Conservation (phyloP, 441 rosid genomes). For the Corymbia citriodora region DNA sequence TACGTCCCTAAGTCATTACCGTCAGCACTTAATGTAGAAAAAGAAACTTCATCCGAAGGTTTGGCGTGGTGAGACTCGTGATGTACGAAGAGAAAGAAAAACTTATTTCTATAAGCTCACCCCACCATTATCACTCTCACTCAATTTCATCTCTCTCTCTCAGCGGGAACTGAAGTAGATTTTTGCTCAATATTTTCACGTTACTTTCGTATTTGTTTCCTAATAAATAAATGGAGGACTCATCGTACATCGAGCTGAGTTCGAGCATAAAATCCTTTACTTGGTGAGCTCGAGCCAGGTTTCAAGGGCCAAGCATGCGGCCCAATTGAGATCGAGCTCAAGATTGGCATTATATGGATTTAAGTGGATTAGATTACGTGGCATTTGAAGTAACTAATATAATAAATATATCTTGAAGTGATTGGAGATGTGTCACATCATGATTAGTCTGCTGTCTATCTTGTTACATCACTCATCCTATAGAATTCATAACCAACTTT, state of each 20-base stretch:
- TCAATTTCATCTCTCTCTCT: neutral
- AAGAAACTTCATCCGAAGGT: neutral
- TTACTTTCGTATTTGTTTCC: neutral
- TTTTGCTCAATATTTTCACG: neutral
- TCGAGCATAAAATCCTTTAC: neutral
- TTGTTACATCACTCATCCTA: neutral
- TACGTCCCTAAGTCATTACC: neutral
- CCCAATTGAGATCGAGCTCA: neutral
- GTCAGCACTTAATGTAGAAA: neutral
- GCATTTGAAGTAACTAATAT: neutral
- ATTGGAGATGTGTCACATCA: neutral
- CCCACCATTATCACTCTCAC: neutral
- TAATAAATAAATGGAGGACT: neutral
- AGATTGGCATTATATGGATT: neutral
- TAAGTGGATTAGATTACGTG: neutral
- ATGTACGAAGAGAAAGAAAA: neutral
- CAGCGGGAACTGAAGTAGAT: neutral
- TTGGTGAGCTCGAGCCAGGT: neutral
- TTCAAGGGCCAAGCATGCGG: rapidly evolving
- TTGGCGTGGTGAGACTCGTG: neutral
- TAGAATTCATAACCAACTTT: neutral
- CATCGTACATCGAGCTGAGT: neutral
- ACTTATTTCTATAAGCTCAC: neutral
- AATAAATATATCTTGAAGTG: neutral
- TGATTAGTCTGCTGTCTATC: neutral